phyloP scores from a whole-genome alignment of 805 yeast species.

The Candida palmyrensis region DNA sequence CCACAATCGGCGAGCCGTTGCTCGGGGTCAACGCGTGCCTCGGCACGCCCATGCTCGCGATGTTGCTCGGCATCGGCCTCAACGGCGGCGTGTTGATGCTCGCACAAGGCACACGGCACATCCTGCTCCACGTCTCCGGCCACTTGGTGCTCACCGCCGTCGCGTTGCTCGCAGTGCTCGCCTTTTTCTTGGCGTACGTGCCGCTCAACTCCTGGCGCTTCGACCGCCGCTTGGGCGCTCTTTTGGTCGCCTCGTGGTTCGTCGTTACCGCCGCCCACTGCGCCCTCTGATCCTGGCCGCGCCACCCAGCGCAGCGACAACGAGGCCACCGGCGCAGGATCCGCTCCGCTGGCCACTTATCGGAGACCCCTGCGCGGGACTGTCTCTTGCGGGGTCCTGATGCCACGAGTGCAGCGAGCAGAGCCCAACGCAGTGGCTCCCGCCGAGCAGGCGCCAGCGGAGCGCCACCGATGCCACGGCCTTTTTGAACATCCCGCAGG shows the following conservation, averaged over 20 bases:
- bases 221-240: conserved; percentile 24
- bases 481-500: too few relatives aligned
- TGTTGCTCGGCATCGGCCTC: conserved; percentile 46
- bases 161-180: conserved; percentile 19
- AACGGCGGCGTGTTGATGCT: conserved; percentile 31
- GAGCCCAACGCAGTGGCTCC: too few relatives aligned
- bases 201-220: conserved; percentile 31
- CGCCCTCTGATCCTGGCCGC: background rate
- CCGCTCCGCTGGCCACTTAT: too few relatives aligned
- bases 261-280: conserved; percentile 15
- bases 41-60: conserved; percentile 48
- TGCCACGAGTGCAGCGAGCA: too few relatives aligned
- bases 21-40: conserved; percentile 48
- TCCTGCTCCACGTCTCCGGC: conserved; percentile 15
- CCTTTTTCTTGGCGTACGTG: conserved; percentile 19
- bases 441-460: too few relatives aligned
- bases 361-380: too few relatives aligned
- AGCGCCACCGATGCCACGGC: too few relatives aligned
- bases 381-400: too few relatives aligned
- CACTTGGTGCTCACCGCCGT: conserved; percentile 20
- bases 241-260: conserved; percentile 18
- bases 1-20: conserved; percentile 30
- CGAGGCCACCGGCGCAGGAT: too few relatives aligned
- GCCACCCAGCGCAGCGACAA: too few relatives aligned
- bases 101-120: conserved; percentile 1